Evolutionary conservation across 1,284 basidiomycete species (phyloP).

Genomic region (Hypsizygus ulmarius): DNA sequence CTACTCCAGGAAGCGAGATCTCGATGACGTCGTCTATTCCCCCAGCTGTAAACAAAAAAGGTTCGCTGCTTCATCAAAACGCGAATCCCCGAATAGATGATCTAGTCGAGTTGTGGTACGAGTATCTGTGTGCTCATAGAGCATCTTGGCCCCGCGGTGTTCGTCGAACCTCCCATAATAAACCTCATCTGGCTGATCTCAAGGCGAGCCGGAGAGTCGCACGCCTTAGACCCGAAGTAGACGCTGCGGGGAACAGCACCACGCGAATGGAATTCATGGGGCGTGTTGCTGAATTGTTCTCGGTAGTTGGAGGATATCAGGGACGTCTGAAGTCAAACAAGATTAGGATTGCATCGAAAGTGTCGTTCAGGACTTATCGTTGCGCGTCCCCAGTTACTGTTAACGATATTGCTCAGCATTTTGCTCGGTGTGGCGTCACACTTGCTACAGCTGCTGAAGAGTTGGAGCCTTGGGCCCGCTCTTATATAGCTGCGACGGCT

Average conservation of each 20-base stretch:
- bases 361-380: no score
- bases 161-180: slow-evolving; percentile 34
- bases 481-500: slow-evolving; percentile 1
- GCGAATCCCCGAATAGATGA: no score
- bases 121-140: slow-evolving; percentile 28
- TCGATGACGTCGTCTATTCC: slow-evolving; percentile 3
- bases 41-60: neutral
- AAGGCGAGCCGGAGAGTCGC: slow-evolving; percentile 42
- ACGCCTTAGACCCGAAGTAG: slow-evolving; percentile 37
- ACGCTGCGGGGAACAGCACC: slow-evolving; percentile 25
- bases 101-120: no score
- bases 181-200: slow-evolving; percentile 39
- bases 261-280: slow-evolving; percentile 37
- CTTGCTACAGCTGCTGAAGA: slow-evolving; percentile 33
- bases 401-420: slow-evolving; percentile 35
- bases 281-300: slow-evolving; percentile 36
- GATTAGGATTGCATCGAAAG: slow-evolving; percentile 10
- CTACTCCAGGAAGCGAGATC: slow-evolving; percentile 6
- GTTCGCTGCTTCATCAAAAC: no score
- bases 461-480: slow-evolving; percentile 39
- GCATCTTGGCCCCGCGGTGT: slow-evolving; percentile 46
- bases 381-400: slow-evolving; percentile 17
- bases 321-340: slow-evolving; percentile 2
- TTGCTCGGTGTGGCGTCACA: slow-evolving; percentile 38
- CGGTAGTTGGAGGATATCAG: slow-evolving; percentile 26